Evolutionary conservation across 2,329 filamentous ascomycete species (phyloP).

Genomic region (Neonectria punicea): DNA sequence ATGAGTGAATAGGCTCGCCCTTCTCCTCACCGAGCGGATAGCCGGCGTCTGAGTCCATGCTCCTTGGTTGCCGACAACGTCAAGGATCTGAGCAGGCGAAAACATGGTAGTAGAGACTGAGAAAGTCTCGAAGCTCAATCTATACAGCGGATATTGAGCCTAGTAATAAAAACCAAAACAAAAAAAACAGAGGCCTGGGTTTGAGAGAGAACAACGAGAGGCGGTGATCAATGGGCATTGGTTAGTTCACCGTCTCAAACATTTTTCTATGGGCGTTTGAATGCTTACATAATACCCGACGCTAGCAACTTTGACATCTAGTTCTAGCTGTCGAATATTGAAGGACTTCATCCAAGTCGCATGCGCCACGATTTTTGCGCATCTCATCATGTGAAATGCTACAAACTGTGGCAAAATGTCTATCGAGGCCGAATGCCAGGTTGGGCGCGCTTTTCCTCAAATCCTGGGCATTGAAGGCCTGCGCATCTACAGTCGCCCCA

Average conservation of each 20-base stretch:
- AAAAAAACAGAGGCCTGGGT: neutral
- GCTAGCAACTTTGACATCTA: conserved; percentile 3
- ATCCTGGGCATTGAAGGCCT: conserved; percentile 32
- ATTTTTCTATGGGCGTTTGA: conserved; percentile 13
- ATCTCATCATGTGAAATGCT: conserved; percentile 52
- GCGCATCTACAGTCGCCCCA: conserved; percentile 35
- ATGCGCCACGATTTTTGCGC: conserved; percentile 22
- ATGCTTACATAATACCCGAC: conserved; percentile 35
- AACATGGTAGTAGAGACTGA: conserved; percentile 43
- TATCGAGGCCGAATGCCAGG: conserved; percentile 35
- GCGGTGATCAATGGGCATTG: conserved; percentile 10
- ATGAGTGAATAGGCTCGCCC: conserved; percentile 6
- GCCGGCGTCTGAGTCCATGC: conserved; percentile 47
- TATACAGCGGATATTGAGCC: conserved; percentile 9
- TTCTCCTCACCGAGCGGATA: conserved; percentile 31
- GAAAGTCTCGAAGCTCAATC: conserved; percentile 16
- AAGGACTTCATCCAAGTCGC: conserved; percentile 11
- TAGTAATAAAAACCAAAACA: neutral
- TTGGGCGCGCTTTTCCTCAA: conserved; percentile 20
- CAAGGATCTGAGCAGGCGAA: conserved; percentile 31
- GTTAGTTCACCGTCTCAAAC: conserved; percentile 11
- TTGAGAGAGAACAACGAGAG: neutral
- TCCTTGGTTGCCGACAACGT: conserved; percentile 36
- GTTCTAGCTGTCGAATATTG: neutral
- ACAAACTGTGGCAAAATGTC: conserved; percentile 43